A percentile compares a stretch with the other conserved stretches of the same genome.
phyloP scores from a whole-genome alignment of 148 eudicot species.

The Dysphania ambrosioides region DNA sequence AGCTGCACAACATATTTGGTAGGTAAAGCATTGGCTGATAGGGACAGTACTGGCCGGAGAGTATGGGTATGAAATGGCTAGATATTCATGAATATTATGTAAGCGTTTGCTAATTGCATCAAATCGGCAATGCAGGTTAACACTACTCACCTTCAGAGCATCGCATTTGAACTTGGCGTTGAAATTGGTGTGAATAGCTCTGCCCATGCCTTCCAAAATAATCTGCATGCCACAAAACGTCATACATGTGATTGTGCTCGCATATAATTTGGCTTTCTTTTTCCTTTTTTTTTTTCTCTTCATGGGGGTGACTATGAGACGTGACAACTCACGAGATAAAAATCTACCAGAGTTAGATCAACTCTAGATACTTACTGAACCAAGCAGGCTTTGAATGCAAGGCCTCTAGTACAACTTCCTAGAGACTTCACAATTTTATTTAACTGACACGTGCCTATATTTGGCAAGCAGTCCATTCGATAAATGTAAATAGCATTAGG shows the following conservation, averaged over 20 bases:
- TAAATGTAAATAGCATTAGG: not conserved
- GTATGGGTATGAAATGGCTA: not conserved
- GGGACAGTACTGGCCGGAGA: too few species aligned
- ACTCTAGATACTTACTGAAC: not conserved
- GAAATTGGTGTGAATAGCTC: conserved; percentile 87
- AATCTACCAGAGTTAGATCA: not conserved
- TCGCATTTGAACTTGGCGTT: conserved; percentile 84
- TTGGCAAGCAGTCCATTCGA: not conserved
- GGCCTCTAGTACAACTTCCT: too few species aligned
- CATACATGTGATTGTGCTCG: not conserved
- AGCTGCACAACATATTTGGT: conserved; percentile 46
- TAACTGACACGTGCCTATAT: not conserved
- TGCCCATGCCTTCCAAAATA: conserved; percentile 99
- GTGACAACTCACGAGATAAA: not conserved
- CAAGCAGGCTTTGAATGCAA: too few species aligned
- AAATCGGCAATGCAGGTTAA: not conserved
- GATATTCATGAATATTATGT: not conserved
- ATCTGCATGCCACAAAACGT: conserved; percentile 48
- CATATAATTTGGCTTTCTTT: not conserved
- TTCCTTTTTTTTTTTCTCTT: too few species aligned
- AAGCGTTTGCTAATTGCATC: not conserved
- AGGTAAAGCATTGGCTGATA: not conserved
- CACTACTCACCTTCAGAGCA: conserved; percentile 69
- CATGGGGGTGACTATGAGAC: too few species aligned
- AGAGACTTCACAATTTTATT: too few species aligned